phyloP scores from a whole-genome alignment of 441 rosid genomes.

The Jatropha multifida region DNA sequence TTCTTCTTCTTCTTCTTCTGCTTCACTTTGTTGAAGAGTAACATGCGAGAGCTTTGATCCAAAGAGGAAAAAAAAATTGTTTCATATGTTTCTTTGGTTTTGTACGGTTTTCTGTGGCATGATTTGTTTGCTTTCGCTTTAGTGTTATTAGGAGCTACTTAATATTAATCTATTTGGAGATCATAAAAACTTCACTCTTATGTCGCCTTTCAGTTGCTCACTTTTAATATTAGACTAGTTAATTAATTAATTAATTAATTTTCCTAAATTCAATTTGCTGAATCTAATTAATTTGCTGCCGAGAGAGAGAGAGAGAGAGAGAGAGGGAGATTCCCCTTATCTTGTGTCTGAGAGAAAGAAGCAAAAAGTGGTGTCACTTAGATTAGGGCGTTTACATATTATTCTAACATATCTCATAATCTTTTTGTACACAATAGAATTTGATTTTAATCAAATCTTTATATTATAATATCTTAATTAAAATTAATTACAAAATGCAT shows the following conservation, averaged over 20 bases:
- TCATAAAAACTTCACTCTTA: background rate
- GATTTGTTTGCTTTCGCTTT: background rate
- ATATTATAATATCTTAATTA: no score
- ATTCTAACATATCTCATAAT: constrained; percentile 38
- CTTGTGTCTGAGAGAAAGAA: constrained; percentile 46
- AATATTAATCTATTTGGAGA: background rate
- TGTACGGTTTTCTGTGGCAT: background rate
- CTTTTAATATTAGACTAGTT: background rate
- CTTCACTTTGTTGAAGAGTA: constrained; percentile 32
- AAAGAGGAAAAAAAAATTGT: constrained; percentile 27
- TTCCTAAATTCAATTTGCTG: background rate
- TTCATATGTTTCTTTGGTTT: constrained; percentile 4
- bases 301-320: background rate
- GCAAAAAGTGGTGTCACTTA: constrained; percentile 42
- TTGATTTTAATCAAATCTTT: background rate
- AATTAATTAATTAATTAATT: background rate
- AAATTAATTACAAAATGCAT: background rate
- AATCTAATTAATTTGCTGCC: constrained; percentile 6
- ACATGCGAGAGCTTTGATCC: constrained; percentile 34
- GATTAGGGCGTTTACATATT: constrained; percentile 24
- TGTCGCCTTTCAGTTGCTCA: background rate
- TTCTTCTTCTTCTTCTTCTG: background rate
- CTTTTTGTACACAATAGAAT: constrained; percentile 4
- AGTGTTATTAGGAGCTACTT: background rate
- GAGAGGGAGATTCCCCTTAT: constrained; percentile 18